Percentiles rank a stretch among this genome's conserved stretches.
Evolutionary conservation across 179 eudicot genomes (phyloP).

Genomic region (Amaranthus tricolor): DNA sequence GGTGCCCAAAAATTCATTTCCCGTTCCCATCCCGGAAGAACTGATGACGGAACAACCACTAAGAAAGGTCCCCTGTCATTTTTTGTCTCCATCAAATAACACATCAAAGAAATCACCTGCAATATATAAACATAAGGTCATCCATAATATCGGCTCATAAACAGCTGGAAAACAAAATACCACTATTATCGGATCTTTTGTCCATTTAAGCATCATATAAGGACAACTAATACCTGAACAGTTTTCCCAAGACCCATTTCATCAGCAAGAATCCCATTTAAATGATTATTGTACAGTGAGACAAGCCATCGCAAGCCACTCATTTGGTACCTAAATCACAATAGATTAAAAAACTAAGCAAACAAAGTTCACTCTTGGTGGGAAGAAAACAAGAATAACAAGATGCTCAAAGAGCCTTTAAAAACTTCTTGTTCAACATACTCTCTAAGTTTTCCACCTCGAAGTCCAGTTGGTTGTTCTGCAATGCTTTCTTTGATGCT

Average conservation of each 20-base stretch:
- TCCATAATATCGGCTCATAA: background rate
- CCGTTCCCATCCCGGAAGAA: constrained; percentile 93
- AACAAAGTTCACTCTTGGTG: background rate
- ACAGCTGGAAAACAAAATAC: constrained; percentile 2
- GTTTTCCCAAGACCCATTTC: constrained; percentile 99
- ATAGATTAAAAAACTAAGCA: background rate
- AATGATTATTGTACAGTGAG: constrained; percentile 93
- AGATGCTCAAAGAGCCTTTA: background rate
- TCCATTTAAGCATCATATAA: background rate
- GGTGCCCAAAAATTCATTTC: constrained; percentile 97
- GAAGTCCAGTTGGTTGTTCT: constrained; percentile 79
- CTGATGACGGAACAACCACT: constrained; percentile 98
- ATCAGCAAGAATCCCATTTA: constrained; percentile 98
- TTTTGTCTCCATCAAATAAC: constrained; percentile 94
- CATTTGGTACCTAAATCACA: constrained; percentile 81
- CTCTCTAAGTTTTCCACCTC: constrained; percentile 94
- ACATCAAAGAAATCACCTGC: constrained; percentile 89
- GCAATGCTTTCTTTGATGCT: constrained; percentile 84
- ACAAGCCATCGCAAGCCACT: constrained; percentile 97
- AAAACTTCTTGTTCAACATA: constrained; percentile 39
- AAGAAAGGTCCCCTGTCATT: constrained; percentile 98
- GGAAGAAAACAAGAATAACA: background rate
- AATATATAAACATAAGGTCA: constrained; percentile 16
- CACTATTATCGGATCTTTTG: background rate
- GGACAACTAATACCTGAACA: constrained; percentile 67